Evolutionary conservation across 2,329 filamentous ascomycete species (phyloP), one percentile per base, ranked within the genome.

Genomic region (Huntiella decipiens): DNA sequence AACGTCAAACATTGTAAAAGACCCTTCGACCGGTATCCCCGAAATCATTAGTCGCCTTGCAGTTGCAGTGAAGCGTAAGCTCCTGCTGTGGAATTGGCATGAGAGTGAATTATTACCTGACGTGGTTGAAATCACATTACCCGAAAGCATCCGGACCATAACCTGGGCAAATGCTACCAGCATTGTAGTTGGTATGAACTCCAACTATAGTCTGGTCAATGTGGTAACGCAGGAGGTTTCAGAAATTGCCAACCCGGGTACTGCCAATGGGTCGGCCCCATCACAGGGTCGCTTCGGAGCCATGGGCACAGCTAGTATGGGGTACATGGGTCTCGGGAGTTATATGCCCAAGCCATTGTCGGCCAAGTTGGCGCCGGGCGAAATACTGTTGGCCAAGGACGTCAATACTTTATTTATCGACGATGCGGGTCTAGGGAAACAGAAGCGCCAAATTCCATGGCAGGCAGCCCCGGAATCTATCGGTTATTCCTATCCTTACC

Each of bases 401-500:
- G 85, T 95, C 55, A 93, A 95, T 59, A 93, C 87, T 1, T 66
- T 95, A 44, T 98, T 98, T 58, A 82, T 94, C 53, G 80, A 91
- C 48, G 74, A 80, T 8, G 71, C 85, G 28, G 91, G 87, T 4
- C 87, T 85, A 53, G 72, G 86, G 0, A 59, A 92, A 32, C 80
- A 87, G 38, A 84, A 83, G 60, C 71, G 81, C 46, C 87, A 96
- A 58, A 78, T 98, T n/a, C 86, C 86, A 1, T 98, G 91, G 91
- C 74, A 78, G 37, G 68, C 74, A 32, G 84, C 88, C 1, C 92
- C 91, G 1, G 87, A 95, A 55, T 80, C 80, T 47, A 79, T 98
- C 49, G 91, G 88, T 16, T 98, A 95, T 60, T 95, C 87, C 16
- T 98, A 98, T 58, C 91, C 91, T 0, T 98, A 95, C 58, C 78